Conservation (phyloP, 164 flowering plant genomes). For the Stephania yunnanensis region DNA sequence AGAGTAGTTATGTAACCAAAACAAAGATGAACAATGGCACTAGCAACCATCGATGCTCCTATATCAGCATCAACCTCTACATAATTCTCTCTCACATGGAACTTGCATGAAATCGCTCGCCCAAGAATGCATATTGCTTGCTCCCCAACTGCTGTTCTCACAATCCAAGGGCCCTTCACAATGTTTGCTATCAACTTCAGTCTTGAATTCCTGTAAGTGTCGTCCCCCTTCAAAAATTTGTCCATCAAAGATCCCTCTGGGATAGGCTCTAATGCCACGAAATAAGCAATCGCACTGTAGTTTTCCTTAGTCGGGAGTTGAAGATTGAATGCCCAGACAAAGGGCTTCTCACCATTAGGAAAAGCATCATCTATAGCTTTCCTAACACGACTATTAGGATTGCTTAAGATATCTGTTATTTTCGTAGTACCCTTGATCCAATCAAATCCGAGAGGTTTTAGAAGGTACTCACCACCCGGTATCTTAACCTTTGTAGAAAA, state of each 20-base stretch:
- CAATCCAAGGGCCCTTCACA: conserved; percentile 94
- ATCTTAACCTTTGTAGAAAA: conserved; percentile 59
- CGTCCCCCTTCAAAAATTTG: conserved; percentile 73
- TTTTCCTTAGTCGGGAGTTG: conserved; percentile 82
- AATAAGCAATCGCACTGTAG: conserved; percentile 76
- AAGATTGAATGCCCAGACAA: conserved; percentile 87
- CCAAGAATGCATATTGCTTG: conserved; percentile 90
- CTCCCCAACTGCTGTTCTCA: conserved; percentile 86
- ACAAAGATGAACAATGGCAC: conserved; percentile 87
- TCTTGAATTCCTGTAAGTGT: conserved; percentile 61
- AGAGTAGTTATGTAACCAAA: conserved; percentile 76
- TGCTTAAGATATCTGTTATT: conserved; percentile 47
- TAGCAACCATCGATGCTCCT: conserved; percentile 91
- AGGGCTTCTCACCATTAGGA: conserved; percentile 48
- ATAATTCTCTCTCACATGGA: conserved; percentile 42
- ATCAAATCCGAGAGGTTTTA: conserved; percentile 82
- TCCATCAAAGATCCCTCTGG: conserved; percentile 64
- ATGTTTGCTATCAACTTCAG: conserved; percentile 88
- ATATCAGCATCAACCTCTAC: conserved; percentile 80
- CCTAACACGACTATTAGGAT: conserved; percentile 61
- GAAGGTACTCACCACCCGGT: conserved; percentile 73
- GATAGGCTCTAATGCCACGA: conserved; percentile 44
- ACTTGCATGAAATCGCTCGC: conserved; percentile 76
- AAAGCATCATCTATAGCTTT: conserved; percentile 50
- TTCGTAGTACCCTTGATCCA: conserved; percentile 79